phyloP scores from a whole-genome alignment of 106 monocot genomes.

The Apostasia shenzhenica region DNA sequence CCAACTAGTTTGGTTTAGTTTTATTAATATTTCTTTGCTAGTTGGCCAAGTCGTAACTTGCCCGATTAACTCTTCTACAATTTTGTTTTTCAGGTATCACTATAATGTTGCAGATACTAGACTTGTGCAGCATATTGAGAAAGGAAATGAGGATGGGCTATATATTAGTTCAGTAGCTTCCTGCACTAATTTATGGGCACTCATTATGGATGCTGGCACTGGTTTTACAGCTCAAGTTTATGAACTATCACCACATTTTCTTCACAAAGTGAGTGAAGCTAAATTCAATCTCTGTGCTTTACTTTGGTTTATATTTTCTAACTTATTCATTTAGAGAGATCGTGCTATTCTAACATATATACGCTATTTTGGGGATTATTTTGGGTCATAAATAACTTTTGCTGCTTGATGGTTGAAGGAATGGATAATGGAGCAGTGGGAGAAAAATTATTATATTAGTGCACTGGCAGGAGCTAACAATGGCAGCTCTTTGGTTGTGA shows the following conservation, averaged over 20 bases:
- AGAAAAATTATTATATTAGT: slow-evolving; percentile 83
- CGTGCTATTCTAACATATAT: no score
- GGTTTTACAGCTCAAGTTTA: slow-evolving; percentile 88
- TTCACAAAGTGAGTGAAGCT: slow-evolving; percentile 54
- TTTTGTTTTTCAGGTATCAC: slow-evolving; percentile 70
- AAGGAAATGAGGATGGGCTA: slow-evolving; percentile 87
- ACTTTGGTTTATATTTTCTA: no score
- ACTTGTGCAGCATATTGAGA: slow-evolving; percentile 82
- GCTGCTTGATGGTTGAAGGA: slow-evolving; percentile 30
- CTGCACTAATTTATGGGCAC: slow-evolving; percentile 78
- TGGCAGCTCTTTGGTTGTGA: slow-evolving; percentile 73
- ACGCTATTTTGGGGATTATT: not conserved
- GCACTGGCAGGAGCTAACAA: slow-evolving; percentile 74
- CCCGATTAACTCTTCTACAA: not conserved
- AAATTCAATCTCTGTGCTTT: not conserved
- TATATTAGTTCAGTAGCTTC: slow-evolving; percentile 86
- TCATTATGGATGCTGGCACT: slow-evolving; percentile 99
- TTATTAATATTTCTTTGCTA: not conserved
- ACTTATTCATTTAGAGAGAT: not conserved
- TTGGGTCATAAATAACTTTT: not conserved
- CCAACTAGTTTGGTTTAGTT: not conserved
- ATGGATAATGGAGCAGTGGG: slow-evolving; percentile 96
- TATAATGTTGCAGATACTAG: slow-evolving; percentile 89
- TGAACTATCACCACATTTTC: slow-evolving; percentile 74
- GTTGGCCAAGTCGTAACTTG: not conserved